Conservation (phyloP, 2,329 filamentous ascomycete species). For the Plenodomus biglobosus region DNA sequence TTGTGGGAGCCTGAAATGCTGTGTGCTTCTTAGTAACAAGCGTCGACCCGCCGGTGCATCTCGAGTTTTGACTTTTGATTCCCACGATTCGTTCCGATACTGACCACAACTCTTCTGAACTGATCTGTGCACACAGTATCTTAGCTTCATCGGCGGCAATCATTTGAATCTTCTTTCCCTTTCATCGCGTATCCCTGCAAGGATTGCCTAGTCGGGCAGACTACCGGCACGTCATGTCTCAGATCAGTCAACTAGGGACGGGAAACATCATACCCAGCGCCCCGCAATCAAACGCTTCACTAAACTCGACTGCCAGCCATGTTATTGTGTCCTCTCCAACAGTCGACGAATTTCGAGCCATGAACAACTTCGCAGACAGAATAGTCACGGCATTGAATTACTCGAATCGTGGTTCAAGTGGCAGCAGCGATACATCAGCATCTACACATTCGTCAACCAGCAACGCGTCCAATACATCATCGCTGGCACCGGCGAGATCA, state of each 20-base stretch:
- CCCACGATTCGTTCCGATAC: slow-evolving; percentile 1
- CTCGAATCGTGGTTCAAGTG: slow-evolving; percentile 16
- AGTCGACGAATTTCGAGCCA: background rate
- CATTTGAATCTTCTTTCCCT: slow-evolving; percentile 7
- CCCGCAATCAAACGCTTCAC: slow-evolving; percentile 19
- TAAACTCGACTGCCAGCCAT: slow-evolving; percentile 13
- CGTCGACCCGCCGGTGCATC: too few relatives aligned
- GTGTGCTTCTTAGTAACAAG: background rate
- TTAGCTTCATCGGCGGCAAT: slow-evolving; percentile 1
- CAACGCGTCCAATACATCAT: slow-evolving; percentile 20
- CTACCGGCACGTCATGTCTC: slow-evolving; percentile 23
- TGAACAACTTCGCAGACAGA: background rate
- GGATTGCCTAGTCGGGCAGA: slow-evolving; percentile 14
- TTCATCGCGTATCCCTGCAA: slow-evolving; percentile 17
- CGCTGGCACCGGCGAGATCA: slow-evolving; percentile 7
- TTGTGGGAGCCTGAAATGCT: slow-evolving; percentile 7
- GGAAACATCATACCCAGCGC: slow-evolving; percentile 18
- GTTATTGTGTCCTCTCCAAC: slow-evolving; percentile 1
- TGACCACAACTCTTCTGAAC: too few relatives aligned
- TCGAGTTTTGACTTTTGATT: background rate
- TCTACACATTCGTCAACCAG: slow-evolving; percentile 20
- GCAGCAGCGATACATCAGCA: slow-evolving; percentile 3
- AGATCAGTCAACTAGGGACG: slow-evolving; percentile 16
- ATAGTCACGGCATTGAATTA: slow-evolving; percentile 8
- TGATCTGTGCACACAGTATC: background rate